phyloP scores from a whole-genome alignment of 495 filamentous ascomycete species.

The Hypoxylon fragiforme region DNA sequence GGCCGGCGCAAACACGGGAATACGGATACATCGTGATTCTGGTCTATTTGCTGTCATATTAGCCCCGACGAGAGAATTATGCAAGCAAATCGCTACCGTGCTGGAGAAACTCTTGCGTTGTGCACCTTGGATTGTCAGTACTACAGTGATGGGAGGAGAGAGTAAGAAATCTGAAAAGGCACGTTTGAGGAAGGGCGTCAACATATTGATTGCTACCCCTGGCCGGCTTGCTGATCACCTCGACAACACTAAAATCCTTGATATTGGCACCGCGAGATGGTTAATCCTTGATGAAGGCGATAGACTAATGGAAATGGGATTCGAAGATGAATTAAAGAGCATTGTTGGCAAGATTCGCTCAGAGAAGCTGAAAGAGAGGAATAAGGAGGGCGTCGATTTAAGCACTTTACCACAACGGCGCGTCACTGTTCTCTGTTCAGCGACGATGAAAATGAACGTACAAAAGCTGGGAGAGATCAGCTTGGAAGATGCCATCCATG shows the following conservation, averaged over 20 bases:
- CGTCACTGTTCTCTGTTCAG: conserved; percentile 91
- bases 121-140: conserved; percentile 85
- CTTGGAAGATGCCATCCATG: conserved; percentile 87
- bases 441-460: conserved; percentile 95
- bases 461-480: conserved; percentile 91
- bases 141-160: conserved; percentile 92
- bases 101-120: conserved; percentile 80
- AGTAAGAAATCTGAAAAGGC: conserved; percentile 98
- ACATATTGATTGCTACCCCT: conserved; percentile 93
- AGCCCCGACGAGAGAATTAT: conserved; percentile 89
- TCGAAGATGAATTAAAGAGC: conserved; percentile 80
- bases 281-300: conserved; percentile 94
- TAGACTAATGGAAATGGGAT: conserved; percentile 94
- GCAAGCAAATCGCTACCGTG: conserved; percentile 87
- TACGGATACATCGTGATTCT: conserved; percentile 71
- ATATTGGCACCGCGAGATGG: conserved; percentile 90
- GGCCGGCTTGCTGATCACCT: conserved; percentile 88
- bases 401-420: conserved; percentile 69
- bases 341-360: conserved; percentile 77
- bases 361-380: conserved; percentile 46
- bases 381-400: conserved; percentile 46
- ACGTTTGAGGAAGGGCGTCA: conserved; percentile 85
- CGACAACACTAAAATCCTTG: conserved; percentile 84
- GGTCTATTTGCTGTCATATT: conserved; percentile 91
- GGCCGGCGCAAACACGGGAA: conserved; percentile 46